Conservation (phyloP, 2,329 filamentous ascomycete genomes). For the Zasmidium angulare region DNA sequence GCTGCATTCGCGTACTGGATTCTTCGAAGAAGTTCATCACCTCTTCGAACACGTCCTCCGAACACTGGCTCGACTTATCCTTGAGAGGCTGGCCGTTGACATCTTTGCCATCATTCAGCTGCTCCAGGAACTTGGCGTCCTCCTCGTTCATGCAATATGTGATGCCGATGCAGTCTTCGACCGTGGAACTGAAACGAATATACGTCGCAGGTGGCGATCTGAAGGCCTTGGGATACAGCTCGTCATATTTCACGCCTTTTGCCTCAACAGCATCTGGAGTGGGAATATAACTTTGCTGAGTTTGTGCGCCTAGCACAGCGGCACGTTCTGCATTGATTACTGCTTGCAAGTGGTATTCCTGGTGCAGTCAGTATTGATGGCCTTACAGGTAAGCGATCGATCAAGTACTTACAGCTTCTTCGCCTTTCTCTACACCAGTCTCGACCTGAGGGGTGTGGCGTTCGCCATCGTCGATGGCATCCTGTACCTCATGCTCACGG, state of each 20-base stretch:
- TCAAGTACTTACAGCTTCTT: conserved; percentile 84
- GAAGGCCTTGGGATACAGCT: conserved; percentile 77
- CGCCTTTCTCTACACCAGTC: conserved; percentile 93
- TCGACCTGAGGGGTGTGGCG: conserved; percentile 81
- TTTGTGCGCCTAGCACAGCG: conserved; percentile 57
- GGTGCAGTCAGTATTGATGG: conserved; percentile 23
- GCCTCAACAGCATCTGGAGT: conserved; percentile 62
- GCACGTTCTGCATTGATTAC: conserved; percentile 66
- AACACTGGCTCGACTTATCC: conserved; percentile 59
- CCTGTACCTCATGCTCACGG: conserved; percentile 86
- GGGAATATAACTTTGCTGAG: conserved; percentile 63
- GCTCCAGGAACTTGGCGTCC: conserved; percentile 80
- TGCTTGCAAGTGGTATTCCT: conserved; percentile 96
- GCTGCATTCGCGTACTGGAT: conserved; percentile 77
- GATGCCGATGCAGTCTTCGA: conserved; percentile 89
- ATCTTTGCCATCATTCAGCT: conserved; percentile 76
- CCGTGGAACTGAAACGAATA: conserved; percentile 96
- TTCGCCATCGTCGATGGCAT: conserved; percentile 73
- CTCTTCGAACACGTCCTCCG: conserved; percentile 88
- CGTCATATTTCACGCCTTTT: conserved; percentile 76
- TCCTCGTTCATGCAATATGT: conserved; percentile 93
- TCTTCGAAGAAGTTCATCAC: conserved; percentile 95
- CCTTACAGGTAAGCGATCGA: conserved; percentile 13
- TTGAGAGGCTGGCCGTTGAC: conserved; percentile 37
- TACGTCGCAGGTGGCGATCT: conserved; percentile 81